Base-by-base conservation (phyloP, 441 rosid genomes). In the Euphorbia schlechtendalii region DNA sequence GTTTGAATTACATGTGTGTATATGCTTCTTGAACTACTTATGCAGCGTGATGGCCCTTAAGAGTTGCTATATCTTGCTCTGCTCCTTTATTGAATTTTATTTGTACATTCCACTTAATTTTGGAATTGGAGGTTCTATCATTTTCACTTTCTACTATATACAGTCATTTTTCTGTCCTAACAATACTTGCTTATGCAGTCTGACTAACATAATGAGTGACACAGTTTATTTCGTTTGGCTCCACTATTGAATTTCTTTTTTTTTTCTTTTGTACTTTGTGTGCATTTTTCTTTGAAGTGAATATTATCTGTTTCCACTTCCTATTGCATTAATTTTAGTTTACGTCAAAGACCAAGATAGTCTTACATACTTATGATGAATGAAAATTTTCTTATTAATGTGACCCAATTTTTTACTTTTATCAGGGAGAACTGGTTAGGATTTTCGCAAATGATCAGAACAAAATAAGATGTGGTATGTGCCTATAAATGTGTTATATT, bases 401-500 rank as follows among this genome's bases (percentile, higher is more conserved):
- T 6, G 6, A 24, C 46, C 36, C 10, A 53, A 34, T 48, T 40
- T 15, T 64, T 70, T 63, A 34, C 48, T 55, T 48, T 67, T 73
- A 8, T 45, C 72, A 91, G 96, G 98, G 98, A 43, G 96, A 94
- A 49, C 74, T 89, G 66, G 96, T 94, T 81, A 86, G 75, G 82
- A 78, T 69, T 65, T 89, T 83, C 72, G 98, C 96, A 43, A 87
- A 92, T 69, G 90, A 81, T 71, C 93, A 90, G 75, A 81, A 79
- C 83, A 88, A 92, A 81, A 87, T 92, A 60, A 86, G 66, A 76
- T 92, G 96, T 72, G 96, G 98, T 88, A 84, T 73, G 96, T 76
- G 55, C 61, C 36, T 56, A 32, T 64, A 59, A 15, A 49, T 59
- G 66, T 46, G 30, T 30, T 43, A 41, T 52, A 38, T 40, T 10